Evolutionary conservation across 2,329 filamentous ascomycete genomes (phyloP).

Genomic region (Arthrobotrys sinensis): DNA sequence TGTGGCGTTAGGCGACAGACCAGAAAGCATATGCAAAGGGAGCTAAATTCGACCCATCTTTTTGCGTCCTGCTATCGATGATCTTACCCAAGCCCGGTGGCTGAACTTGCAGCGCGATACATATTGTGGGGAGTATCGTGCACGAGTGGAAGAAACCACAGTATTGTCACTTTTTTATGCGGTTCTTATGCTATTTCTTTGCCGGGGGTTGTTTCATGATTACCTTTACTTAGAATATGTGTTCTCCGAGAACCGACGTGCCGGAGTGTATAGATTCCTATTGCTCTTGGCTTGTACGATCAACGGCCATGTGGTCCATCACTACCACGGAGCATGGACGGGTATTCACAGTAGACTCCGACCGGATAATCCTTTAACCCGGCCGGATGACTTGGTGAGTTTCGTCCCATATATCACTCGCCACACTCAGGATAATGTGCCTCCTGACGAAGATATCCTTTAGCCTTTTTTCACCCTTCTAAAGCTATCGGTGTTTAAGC

Average conservation of each 20-base stretch:
- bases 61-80: neutral
- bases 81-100: slow-evolving; percentile 10
- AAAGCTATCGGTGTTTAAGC: slow-evolving; percentile 31
- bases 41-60: slow-evolving; percentile 3
- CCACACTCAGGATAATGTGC: slow-evolving; percentile 11
- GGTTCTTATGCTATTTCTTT: slow-evolving; percentile 6
- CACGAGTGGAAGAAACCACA: neutral
- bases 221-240: slow-evolving; percentile 12
- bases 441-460: slow-evolving; percentile 20
- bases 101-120: neutral
- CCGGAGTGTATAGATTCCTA: neutral
- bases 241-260: slow-evolving; percentile 29
- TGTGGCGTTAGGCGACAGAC: slow-evolving; percentile 20
- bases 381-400: slow-evolving; percentile 10
- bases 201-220: slow-evolving; percentile 28
- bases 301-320: slow-evolving; percentile 16
- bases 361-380: slow-evolving; percentile 26
- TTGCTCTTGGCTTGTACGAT: neutral
- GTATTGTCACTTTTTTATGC: neutral
- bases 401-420: slow-evolving; percentile 31
- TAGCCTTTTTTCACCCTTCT: slow-evolving; percentile 6
- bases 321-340: slow-evolving; percentile 1
- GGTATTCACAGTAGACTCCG: neutral
- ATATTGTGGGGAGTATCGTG: neutral
- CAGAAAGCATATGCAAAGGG: neutral